A percentile compares a stretch with the other conserved stretches of the same genome.
Evolutionary conservation across 83 land plant genomes (phyloP).

Genomic region (Picea abies): DNA sequence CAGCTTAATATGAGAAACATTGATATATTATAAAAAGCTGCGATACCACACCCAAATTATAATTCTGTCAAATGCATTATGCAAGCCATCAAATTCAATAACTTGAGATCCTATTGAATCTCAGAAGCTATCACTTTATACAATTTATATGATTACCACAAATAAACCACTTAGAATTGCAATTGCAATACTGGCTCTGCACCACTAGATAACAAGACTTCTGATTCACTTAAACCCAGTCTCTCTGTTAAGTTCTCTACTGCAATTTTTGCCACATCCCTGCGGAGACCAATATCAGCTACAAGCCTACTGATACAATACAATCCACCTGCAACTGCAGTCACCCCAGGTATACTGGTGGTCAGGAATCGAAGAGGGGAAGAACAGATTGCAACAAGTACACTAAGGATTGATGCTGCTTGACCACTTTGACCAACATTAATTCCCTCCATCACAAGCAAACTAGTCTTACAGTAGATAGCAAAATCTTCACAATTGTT

Average conservation of each 20-base stretch:
- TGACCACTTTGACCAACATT: conserved; percentile 87
- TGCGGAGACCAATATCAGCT: conserved; percentile 76
- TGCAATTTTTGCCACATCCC: conserved; percentile 67
- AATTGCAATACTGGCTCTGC: too few relatives aligned
- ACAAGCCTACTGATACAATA: conserved; percentile 81
- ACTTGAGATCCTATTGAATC: too few relatives aligned
- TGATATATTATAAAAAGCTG: too few relatives aligned
- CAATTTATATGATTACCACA: too few relatives aligned
- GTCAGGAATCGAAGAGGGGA: conserved; percentile 74
- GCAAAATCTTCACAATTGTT: conserved; percentile 95
- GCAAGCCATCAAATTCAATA: too few relatives aligned
- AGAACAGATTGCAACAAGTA: conserved; percentile 76
- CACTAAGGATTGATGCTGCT: conserved; percentile 65
- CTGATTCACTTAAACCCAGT: conserved; percentile 18
- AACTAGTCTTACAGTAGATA: conserved; percentile 91
- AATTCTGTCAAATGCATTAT: too few relatives aligned
- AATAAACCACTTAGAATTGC: too few relatives aligned
- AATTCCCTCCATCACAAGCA: conserved; percentile 60
- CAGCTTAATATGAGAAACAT: too few relatives aligned
- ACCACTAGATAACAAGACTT: too few relatives aligned
- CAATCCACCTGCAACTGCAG: conserved; percentile 62
- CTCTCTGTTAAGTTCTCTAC: conserved; percentile 79
- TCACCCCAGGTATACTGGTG: conserved; percentile 64
- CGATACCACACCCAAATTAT: too few relatives aligned
- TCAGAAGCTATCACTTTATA: too few relatives aligned